phyloP scores from a whole-genome alignment of 176 grass and related monocot species.

The Ensete glaucum region DNA sequence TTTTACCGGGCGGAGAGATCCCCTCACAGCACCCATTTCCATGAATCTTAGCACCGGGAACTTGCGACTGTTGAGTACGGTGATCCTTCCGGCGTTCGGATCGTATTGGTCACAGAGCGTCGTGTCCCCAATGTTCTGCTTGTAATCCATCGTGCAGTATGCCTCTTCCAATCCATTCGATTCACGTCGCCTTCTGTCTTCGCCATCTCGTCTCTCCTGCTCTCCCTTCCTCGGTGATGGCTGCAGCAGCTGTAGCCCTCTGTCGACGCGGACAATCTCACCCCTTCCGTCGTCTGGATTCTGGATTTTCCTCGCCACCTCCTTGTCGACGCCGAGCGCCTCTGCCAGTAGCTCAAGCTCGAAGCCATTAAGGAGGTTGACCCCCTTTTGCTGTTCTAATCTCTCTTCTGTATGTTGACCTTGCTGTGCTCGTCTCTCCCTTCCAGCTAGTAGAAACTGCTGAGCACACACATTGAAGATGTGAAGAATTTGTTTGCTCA shows the following conservation, averaged over 20 bases:
- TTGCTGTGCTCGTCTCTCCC: background rate
- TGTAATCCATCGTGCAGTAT: constrained; percentile 31
- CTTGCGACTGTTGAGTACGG: constrained; percentile 42
- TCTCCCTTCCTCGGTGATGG: too few relatives aligned
- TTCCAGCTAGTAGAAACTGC: constrained; percentile 34
- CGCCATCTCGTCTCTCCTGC: too few relatives aligned
- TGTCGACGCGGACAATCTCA: constrained; percentile 26
- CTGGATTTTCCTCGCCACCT: constrained; percentile 25
- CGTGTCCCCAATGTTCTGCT: constrained; percentile 37
- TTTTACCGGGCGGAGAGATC: constrained; percentile 28
- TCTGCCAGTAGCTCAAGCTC: constrained; percentile 30
- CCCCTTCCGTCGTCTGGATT: constrained; percentile 21
- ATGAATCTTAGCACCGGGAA: constrained; percentile 38
- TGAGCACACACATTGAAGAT: background rate
- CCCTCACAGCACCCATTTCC: constrained; percentile 39
- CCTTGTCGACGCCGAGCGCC: constrained; percentile 24
- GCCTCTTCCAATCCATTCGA: constrained; percentile 30
- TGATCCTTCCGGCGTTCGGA: constrained; percentile 24
- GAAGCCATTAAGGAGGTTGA: constrained; percentile 29
- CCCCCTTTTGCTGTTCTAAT: background rate
- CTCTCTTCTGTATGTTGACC: background rate
- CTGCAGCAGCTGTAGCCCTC: background rate
- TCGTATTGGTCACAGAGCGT: constrained; percentile 30
- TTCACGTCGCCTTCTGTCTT: background rate
- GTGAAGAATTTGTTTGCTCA: background rate